These are phyloP conservation scores for Bathelium albidoporum DNA, from an alignment of 495 filamentous ascomycete genomes.

Conservation along the genomic window DNA sequence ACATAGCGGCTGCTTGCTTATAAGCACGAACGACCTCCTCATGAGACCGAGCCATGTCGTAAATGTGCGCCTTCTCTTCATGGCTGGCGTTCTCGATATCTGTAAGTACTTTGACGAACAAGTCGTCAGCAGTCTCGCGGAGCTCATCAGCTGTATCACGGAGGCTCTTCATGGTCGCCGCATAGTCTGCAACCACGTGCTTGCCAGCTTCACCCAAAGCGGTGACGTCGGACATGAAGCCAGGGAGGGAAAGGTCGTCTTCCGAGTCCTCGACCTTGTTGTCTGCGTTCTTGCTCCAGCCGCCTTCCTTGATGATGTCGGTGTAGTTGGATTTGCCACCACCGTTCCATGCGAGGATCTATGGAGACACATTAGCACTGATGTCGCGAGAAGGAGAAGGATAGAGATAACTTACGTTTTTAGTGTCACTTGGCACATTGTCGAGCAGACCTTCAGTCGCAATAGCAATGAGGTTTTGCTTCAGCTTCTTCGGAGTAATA, in stretches of 20 bases:
- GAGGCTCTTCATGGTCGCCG: slow-evolving; percentile 11
- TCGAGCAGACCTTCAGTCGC: slow-evolving; percentile 70
- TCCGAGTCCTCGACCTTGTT: slow-evolving; percentile 10
- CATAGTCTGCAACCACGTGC: slow-evolving; percentile 10
- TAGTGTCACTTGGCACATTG: slow-evolving; percentile 77
- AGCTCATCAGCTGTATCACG: slow-evolving; percentile 26
- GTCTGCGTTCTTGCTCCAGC: slow-evolving; percentile 33
- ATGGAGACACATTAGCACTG: slow-evolving; percentile 11
- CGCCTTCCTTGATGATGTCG: slow-evolving; percentile 64
- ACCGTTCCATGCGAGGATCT: slow-evolving; percentile 97
- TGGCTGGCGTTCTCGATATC: too few species aligned
- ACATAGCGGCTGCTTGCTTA: too few species aligned
- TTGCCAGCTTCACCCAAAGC: slow-evolving; percentile 16
- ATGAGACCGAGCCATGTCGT: too few species aligned
- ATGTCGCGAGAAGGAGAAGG: slow-evolving; percentile 1
- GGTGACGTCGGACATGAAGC: slow-evolving; percentile 19
- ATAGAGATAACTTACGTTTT: slow-evolving; percentile 47
- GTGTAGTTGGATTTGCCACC: slow-evolving; percentile 86
- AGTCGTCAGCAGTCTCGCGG: slow-evolving; percentile 46
- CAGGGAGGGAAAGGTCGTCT: slow-evolving; percentile 21
- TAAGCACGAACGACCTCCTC: too few species aligned
- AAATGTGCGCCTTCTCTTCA: too few species aligned
- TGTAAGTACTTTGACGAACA: slow-evolving; percentile 58
- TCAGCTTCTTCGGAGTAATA: slow-evolving; percentile 89
- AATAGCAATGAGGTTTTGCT: slow-evolving; percentile 73